Conservation (phyloP, 345 rosid genomes). For the Conringia planisiliqua region DNA sequence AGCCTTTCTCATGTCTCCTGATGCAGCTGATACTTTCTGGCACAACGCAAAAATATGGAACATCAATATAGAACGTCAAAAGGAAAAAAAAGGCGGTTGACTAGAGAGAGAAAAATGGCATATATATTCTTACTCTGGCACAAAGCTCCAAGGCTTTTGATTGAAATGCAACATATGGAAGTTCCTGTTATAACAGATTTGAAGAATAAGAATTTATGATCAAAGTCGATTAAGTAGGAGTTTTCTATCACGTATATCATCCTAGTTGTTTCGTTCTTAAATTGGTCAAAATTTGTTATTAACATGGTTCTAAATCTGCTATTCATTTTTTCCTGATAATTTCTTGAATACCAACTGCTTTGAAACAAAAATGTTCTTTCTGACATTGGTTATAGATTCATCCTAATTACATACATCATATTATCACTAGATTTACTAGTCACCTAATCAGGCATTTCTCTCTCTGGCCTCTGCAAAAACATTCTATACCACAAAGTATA, state of each 20-base stretch:
- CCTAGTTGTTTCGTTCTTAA: background rate
- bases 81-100: background rate
- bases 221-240: background rate
- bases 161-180: conserved; percentile 61
- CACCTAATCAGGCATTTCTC: background rate
- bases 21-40: conserved; percentile 93
- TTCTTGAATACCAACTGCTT: background rate
- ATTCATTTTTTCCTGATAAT: background rate
- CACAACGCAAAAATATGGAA: conserved; percentile 16
- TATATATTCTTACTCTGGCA: conserved; percentile 71
- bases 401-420: background rate
- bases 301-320: background rate
- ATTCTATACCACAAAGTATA: background rate
- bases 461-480: background rate
- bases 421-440: background rate
- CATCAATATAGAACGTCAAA: background rate
- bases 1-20: conserved; percentile 97
- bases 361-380: background rate
- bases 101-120: background rate
- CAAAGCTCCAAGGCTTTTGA: conserved; percentile 88
- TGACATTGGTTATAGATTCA: background rate
- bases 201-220: background rate
- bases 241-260: background rate
- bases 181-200: conserved; percentile 43
- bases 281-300: background rate